Percentiles rank a stretch among this genome's conserved stretches.
phyloP scores from a whole-genome alignment of 345 rosid genomes.

The Pugionium cornutum region DNA sequence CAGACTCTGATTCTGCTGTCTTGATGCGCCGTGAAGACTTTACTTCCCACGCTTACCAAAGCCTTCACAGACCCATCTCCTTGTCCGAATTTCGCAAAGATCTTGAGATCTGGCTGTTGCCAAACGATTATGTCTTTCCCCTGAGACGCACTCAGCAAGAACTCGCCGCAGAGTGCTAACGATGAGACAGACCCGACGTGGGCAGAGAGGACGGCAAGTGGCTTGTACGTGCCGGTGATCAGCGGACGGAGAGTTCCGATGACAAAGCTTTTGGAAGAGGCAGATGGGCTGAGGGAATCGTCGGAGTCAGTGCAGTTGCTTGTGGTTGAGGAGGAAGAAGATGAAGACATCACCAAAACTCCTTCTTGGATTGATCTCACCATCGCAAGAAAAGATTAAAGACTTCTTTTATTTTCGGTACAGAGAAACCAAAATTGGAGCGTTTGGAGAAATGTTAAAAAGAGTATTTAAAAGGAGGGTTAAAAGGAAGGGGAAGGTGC shows the following conservation, averaged over 20 bases:
- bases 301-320: conserved; percentile 58
- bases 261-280: conserved; percentile 46
- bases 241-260: conserved; percentile 40
- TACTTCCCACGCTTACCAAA: conserved; percentile 59
- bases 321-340: conserved; percentile 54
- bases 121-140: conserved; percentile 96
- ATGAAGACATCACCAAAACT: conserved; percentile 48
- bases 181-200: conserved; percentile 88
- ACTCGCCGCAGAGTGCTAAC: conserved; percentile 83
- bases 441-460: conserved; percentile 18
- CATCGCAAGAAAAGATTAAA: conserved; percentile 22
- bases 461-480: conserved; percentile 34
- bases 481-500: conserved; percentile 38
- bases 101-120: conserved; percentile 94
- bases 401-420: conserved; percentile 1
- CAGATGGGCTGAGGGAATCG: conserved; percentile 49
- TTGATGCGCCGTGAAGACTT: conserved; percentile 89
- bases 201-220: conserved; percentile 74
- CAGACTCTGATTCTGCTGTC: conserved; percentile 88
- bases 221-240: conserved; percentile 49
- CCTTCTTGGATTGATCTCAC: conserved; percentile 36
- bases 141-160: conserved; percentile 85
- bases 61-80: conserved; percentile 94
- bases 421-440: conserved; percentile 32
- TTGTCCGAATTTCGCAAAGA: conserved; percentile 86